Conservation (phyloP, 1,139 yeast species). For the Debaryomyces sp. region DNA sequence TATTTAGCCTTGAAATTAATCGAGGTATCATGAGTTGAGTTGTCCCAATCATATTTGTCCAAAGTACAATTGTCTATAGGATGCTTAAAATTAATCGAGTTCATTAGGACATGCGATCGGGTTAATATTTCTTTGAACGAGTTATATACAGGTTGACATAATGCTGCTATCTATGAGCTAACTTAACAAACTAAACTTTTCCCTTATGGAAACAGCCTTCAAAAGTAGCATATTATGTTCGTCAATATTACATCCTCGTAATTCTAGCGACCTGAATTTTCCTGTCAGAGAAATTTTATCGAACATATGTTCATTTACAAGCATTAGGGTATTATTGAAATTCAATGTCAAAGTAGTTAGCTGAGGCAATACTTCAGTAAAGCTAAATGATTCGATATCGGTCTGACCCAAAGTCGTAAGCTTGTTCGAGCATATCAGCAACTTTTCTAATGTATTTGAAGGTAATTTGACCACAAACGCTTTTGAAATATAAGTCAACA, state of each 20-base stretch:
- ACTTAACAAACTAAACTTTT: constrained; percentile 3
- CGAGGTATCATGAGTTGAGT: not conserved
- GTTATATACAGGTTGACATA: constrained; percentile 6
- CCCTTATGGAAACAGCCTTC: constrained; percentile 2
- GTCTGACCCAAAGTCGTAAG: constrained; percentile 16
- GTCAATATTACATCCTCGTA: constrained; percentile 16
- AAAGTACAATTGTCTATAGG: not conserved
- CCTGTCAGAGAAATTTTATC: constrained; percentile 4
- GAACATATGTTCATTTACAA: constrained; percentile 14
- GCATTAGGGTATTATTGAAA: constrained; percentile 12
- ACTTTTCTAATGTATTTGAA: constrained; percentile 19
- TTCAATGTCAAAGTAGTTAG: constrained; percentile 13
- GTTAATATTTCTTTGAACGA: not conserved
- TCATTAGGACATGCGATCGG: not conserved
- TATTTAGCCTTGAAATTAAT: not conserved
- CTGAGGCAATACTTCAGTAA: constrained; percentile 16
- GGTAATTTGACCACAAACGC: constrained; percentile 32
- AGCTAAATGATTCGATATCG: constrained; percentile 8
- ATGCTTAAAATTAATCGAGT: not conserved
- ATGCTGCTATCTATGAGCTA: not conserved
- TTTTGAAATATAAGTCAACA: constrained; percentile 23
- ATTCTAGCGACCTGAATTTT: constrained; percentile 8
- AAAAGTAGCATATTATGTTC: constrained; percentile 10
- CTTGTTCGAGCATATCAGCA: constrained; percentile 25
- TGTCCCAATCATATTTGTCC: not conserved